Evolutionary conservation across 176 grass and related monocot genomes (phyloP).

Genomic region (Hyparrhenia diplandra): DNA sequence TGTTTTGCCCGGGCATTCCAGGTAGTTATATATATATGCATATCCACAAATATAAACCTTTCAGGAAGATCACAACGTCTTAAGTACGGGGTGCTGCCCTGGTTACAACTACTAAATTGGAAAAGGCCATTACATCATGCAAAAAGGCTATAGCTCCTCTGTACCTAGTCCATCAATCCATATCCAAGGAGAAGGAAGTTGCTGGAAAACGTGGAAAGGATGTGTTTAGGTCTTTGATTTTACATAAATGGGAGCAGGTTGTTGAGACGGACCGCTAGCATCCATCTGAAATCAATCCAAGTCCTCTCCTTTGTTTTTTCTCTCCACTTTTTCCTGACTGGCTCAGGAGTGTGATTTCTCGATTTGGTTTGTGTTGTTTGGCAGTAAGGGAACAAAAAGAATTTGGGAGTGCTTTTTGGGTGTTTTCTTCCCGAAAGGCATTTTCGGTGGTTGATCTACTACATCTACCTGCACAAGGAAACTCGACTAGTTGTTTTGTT

Average conservation of each 20-base stretch:
- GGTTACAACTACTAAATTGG: neutral
- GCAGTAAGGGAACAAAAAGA: neutral
- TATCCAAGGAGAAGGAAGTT: neutral
- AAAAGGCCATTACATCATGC: neutral
- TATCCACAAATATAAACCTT: neutral
- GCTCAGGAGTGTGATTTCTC: neutral
- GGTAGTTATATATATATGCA: slow-evolving; percentile 8
- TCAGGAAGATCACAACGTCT: neutral
- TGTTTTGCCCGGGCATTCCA: neutral
- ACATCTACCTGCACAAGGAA: slow-evolving; percentile 22
- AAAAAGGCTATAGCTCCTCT: neutral
- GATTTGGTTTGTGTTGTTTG: slow-evolving; percentile 13
- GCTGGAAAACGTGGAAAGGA: neutral
- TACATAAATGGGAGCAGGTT: slow-evolving; percentile 18
- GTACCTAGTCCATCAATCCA: neutral
- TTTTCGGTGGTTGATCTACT: slow-evolving; percentile 34
- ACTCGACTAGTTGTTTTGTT: neutral
- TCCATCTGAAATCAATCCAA: neutral
- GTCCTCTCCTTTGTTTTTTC: neutral
- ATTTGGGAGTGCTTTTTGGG: neutral
- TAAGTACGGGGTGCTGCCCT: neutral
- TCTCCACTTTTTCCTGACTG: neutral
- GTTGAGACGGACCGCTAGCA: neutral
- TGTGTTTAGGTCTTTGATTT: slow-evolving; percentile 15
- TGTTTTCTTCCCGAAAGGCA: too few relatives aligned